Base-by-base conservation (phyloP, 176 grass and related monocot species). In the Puccinellia tenuiflora region DNA sequence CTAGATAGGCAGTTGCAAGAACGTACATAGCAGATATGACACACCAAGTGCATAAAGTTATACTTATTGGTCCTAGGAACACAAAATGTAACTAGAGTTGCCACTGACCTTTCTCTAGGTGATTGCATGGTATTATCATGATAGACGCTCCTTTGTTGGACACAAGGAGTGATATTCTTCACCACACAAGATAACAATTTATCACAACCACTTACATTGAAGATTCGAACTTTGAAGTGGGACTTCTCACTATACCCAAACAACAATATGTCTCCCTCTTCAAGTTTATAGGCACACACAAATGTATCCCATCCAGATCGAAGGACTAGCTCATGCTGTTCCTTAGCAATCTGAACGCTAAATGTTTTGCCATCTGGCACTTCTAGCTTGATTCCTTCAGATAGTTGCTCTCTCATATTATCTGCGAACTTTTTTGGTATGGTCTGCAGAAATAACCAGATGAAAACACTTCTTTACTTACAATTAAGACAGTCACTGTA, bases 161-260 rank as follows among this genome's bases (percentile, higher is more conserved):
- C 47, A 20, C 3, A 67, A 25, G 24, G 47, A 22, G 3, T 26
- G 5, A 59, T 70, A 15, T 85, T 54, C 59, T 53, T 75, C 1
- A 67, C 11, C 4, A 71, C 42, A 34, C n/a, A 43, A 1, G 59
- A 28, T 33, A n/a, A n/a, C 9, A 30, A 30, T 64, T 85, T 89
- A 25, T 68, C 76, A 40, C 69, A 81, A n/a, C 76, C 77, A 81
- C 37, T 82, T 68, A 37, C 6, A n/a, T 76, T 69, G 39, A 89
- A 89, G 65, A 89, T 75, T 21, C 20, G 18, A 71, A 89, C 87
- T 60, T 85, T 65, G 42, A 89, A 89, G 33, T 46, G 65, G 15
- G 77, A 81, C 11, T 65, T 76, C 42, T 82, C 46, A 24, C 40
- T 77, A 73, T 81, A 89, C 37, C 33, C 54, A 28, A 85, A 85